These are phyloP conservation scores for Zymoseptoria pseudotritici DNA, from an alignment of 2,329 filamentous ascomycete species.

Conservation along the genomic window DNA sequence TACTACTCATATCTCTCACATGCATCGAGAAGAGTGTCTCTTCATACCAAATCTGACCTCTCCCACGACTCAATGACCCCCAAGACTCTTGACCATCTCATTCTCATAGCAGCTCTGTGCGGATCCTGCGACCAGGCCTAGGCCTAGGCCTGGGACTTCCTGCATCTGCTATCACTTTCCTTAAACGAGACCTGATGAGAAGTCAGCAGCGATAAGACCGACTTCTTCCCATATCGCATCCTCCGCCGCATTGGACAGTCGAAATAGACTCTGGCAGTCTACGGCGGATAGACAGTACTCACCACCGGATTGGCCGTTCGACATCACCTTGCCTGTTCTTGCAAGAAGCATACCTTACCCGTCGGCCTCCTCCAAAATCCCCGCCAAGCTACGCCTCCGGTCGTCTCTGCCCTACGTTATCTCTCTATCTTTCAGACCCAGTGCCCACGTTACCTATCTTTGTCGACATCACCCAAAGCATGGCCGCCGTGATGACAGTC, in stretches of 20 bases:
- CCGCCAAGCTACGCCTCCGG: slow-evolving; percentile 7
- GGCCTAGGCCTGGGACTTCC: slow-evolving; percentile 6
- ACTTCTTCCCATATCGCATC: slow-evolving; percentile 4
- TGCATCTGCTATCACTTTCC: slow-evolving; percentile 3
- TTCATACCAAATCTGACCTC: too few relatives aligned
- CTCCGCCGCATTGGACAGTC: slow-evolving; percentile 8
- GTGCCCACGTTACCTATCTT: slow-evolving; percentile 5
- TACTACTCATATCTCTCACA: too few relatives aligned
- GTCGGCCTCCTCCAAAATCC: slow-evolving; percentile 7
- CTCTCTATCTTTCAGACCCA: slow-evolving; percentile 11
- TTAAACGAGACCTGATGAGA: slow-evolving; percentile 2
- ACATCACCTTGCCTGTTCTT: not conserved
- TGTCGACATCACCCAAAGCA: slow-evolving; percentile 22
- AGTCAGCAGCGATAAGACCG: slow-evolving; percentile 15
- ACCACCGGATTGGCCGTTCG: not conserved
- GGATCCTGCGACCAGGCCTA: slow-evolving; percentile 22
- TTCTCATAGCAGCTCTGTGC: slow-evolving; percentile 28
- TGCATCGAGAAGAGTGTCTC: too few relatives aligned
- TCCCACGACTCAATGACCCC: slow-evolving; percentile 27
- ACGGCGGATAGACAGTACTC: slow-evolving; percentile 4
- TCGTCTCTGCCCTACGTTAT: slow-evolving; percentile 6
- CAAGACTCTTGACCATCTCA: slow-evolving; percentile 27
- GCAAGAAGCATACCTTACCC: slow-evolving; percentile 6
- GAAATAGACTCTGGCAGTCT: slow-evolving; percentile 6
- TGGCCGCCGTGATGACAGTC: slow-evolving; percentile 44